phyloP scores from a whole-genome alignment of 2,329 filamentous ascomycete species.

The Diplodia scrobiculata region DNA sequence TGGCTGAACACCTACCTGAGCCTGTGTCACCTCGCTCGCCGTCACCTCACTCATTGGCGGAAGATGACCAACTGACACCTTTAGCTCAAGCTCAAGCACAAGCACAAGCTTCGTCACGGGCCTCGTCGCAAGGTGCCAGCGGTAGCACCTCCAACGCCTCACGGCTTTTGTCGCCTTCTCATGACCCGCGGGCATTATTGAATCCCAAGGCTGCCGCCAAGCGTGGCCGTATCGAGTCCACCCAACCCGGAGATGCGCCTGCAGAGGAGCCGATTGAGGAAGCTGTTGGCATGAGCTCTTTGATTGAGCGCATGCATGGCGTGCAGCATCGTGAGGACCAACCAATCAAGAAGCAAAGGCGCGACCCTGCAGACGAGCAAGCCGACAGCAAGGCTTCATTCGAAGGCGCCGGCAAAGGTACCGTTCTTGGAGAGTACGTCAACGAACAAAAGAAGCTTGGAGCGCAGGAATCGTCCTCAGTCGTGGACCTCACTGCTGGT shows the following conservation, averaged over 20 bases:
- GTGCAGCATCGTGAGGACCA: slow-evolving; percentile 66
- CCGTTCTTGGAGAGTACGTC: slow-evolving; percentile 65
- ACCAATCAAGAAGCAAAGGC: slow-evolving; percentile 58
- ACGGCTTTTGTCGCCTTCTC: slow-evolving; percentile 17
- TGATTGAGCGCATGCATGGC: slow-evolving; percentile 76
- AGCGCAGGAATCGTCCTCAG: slow-evolving; percentile 52
- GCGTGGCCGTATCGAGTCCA: slow-evolving; percentile 36
- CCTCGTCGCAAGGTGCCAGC: slow-evolving; percentile 10
- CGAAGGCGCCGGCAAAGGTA: slow-evolving; percentile 54
- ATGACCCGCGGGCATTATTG: slow-evolving; percentile 40
- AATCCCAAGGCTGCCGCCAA: slow-evolving; percentile 41
- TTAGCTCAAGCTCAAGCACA: background rate
- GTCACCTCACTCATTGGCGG: background rate
- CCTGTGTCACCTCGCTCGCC: background rate
- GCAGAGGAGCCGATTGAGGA: slow-evolving; percentile 28
- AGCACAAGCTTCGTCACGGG: background rate
- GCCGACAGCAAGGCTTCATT: slow-evolving; percentile 42
- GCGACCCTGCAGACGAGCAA: slow-evolving; percentile 36
- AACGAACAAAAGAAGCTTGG: slow-evolving; percentile 44
- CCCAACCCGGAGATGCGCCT: background rate
- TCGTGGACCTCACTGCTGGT: slow-evolving; percentile 51
- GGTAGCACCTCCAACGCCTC: slow-evolving; percentile 22
- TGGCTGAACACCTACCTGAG: background rate
- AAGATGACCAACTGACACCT: background rate
- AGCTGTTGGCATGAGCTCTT: slow-evolving; percentile 54